A percentile compares a stretch with the other conserved stretches of the same genome.
phyloP scores from a whole-genome alignment of 345 rosid genomes.

The Arabis hirsuta region DNA sequence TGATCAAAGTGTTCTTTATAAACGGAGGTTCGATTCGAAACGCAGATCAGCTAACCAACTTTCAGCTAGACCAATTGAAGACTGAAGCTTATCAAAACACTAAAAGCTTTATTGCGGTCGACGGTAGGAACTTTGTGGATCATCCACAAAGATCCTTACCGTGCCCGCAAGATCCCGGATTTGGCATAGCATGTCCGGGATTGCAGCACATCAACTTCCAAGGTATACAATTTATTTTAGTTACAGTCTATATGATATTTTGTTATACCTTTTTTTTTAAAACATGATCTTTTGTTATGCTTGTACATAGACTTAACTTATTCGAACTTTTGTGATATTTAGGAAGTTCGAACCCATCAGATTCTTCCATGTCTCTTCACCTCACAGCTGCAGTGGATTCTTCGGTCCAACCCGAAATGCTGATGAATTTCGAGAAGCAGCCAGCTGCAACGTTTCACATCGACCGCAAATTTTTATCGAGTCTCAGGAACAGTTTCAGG shows the following conservation, averaged over 20 bases:
- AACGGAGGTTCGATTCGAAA: conserved; percentile 40
- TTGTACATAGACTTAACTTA: background rate
- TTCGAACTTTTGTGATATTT: background rate
- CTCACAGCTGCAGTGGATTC: background rate
- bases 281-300: background rate
- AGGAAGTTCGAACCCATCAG: conserved; percentile 18
- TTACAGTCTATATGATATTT: background rate
- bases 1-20: conserved; percentile 48
- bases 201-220: conserved; percentile 18
- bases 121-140: conserved; percentile 30
- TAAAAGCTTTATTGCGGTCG: conserved; percentile 25
- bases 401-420: conserved; percentile 44
- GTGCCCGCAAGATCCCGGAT: conserved; percentile 32
- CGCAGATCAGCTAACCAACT: conserved; percentile 42
- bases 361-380: conserved; percentile 18
- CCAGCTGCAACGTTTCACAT: conserved; percentile 31
- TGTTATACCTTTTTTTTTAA: background rate
- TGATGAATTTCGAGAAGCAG: conserved; percentile 35
- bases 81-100: conserved; percentile 54
- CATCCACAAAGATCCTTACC: conserved; percentile 48
- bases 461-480: conserved; percentile 1
- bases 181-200: conserved; percentile 25
- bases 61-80: conserved; percentile 54
- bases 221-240: conserved; percentile 11
- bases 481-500: conserved; percentile 32